Evolutionary conservation across 345 rosid species (phyloP).

Genomic region (Erysimum cheiranthoides): DNA sequence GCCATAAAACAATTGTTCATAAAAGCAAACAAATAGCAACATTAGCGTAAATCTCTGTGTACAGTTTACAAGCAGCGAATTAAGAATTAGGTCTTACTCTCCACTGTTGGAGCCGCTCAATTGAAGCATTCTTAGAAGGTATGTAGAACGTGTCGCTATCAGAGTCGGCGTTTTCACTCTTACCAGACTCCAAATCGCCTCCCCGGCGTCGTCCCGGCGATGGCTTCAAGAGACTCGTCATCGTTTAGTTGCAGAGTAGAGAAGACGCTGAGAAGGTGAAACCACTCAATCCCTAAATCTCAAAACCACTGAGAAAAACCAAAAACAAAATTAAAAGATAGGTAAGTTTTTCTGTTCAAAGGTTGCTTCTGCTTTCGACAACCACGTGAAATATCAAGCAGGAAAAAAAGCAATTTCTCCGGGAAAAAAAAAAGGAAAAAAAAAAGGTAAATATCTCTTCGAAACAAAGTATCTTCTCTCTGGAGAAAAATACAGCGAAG

Average conservation of each 20-base stretch:
- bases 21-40: not conserved
- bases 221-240: slow-evolving; percentile 41
- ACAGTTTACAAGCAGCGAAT: not conserved
- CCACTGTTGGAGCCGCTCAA: slow-evolving; percentile 79
- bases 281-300: slow-evolving; percentile 38
- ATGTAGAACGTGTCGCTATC: slow-evolving; percentile 67
- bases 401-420: slow-evolving; percentile 32
- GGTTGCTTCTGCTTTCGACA: slow-evolving; percentile 48
- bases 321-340: not conserved
- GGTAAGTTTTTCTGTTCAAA: slow-evolving; percentile 26
- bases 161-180: slow-evolving; percentile 40
- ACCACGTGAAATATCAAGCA: slow-evolving; percentile 43
- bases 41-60: too few relatives aligned
- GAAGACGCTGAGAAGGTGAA: slow-evolving; percentile 29
- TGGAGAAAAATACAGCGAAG: not conserved
- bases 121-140: slow-evolving; percentile 70
- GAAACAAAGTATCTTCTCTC: slow-evolving; percentile 27
- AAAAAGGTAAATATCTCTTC: slow-evolving; percentile 28
- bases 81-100: slow-evolving; percentile 57
- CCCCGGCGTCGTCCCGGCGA: slow-evolving; percentile 54
- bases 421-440: not conserved
- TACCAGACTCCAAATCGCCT: slow-evolving; percentile 62
- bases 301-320: not conserved
- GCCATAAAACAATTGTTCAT: not conserved
- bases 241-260: slow-evolving; percentile 59